Evolutionary conservation across 2,329 filamentous ascomycete species (phyloP).

Genomic region (Emericellopsis cladophorae): DNA sequence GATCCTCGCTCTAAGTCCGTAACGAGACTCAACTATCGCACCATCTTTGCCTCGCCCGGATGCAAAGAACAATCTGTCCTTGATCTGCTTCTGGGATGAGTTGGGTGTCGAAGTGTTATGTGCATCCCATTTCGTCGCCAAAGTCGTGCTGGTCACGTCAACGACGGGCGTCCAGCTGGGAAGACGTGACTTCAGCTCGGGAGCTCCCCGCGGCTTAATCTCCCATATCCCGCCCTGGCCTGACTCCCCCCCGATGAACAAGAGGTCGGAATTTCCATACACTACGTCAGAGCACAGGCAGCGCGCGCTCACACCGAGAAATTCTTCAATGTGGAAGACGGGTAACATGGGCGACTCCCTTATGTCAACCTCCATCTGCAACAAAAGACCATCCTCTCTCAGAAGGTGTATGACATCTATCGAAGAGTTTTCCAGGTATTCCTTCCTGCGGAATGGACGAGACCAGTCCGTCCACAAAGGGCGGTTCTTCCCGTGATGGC

Average conservation of each 20-base stretch:
- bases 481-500: constrained; percentile 29
- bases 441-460: constrained; percentile 54
- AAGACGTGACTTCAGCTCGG: constrained; percentile 32
- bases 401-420: constrained; percentile 77
- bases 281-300: too few species aligned
- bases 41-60: constrained; percentile 51
- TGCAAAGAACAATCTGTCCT: constrained; percentile 52
- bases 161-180: constrained; percentile 49
- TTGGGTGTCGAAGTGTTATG: constrained; percentile 1
- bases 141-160: constrained; percentile 26
- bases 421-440: constrained; percentile 36
- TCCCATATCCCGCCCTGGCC: constrained; percentile 64
- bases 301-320: too few species aligned
- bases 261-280: too few species aligned
- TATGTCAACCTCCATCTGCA: constrained; percentile 34
- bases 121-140: neutral
- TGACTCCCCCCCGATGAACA: constrained; percentile 60
- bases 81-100: constrained; percentile 26
- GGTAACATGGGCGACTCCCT: too few species aligned
- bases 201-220: constrained; percentile 8
- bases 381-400: constrained; percentile 74
- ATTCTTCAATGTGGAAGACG: too few species aligned
- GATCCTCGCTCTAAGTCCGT: constrained; percentile 58
- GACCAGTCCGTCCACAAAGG: constrained; percentile 80
- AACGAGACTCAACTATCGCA: constrained; percentile 53